A percentile compares a stretch with the other conserved stretches of the same genome.
Evolutionary conservation across 371 early-diverging fungal genomes (phyloP).

Genomic region (Mortierella sp.): DNA sequence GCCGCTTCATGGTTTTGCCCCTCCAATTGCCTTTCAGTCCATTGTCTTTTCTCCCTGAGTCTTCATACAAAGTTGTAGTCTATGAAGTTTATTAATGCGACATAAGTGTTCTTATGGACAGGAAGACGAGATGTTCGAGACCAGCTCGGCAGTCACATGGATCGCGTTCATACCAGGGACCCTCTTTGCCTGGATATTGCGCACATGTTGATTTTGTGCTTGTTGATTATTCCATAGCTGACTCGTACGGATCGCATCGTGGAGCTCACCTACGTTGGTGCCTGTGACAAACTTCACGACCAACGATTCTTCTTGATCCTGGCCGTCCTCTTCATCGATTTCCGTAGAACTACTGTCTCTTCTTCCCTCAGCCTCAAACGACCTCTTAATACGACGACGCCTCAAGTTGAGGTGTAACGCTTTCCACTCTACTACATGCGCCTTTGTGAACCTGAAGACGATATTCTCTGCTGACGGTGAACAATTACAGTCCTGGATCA

Average conservation of each 20-base stretch:
- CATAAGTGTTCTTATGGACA: not conserved
- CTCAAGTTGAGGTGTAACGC: constrained; percentile 12
- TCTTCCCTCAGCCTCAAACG: not conserved
- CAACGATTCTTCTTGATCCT: not conserved
- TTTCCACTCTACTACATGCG: constrained; percentile 28
- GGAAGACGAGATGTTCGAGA: not conserved
- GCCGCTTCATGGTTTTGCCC: too few species aligned
- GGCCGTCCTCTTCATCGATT: not conserved
- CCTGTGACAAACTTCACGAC: constrained; percentile 25
- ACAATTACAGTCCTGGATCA: constrained; percentile 11
- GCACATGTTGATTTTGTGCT: constrained; percentile 2
- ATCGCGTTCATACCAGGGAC: constrained; percentile 35
- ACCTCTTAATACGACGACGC: not conserved
- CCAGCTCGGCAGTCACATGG: constrained; percentile 29
- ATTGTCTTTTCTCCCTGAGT: too few species aligned
- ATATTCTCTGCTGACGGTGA: constrained; percentile 22
- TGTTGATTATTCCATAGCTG: constrained; percentile 6
- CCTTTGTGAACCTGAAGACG: constrained; percentile 27
- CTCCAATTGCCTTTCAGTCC: too few species aligned
- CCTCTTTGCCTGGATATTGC: constrained; percentile 31
- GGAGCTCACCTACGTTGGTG: constrained; percentile 6
- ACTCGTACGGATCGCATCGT: constrained; percentile 11
- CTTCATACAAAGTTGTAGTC: too few species aligned
- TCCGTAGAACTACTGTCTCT: not conserved
- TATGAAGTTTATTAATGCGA: too few species aligned